These are phyloP conservation scores for Russula earlei DNA, from an alignment of 768 basidiomycete species.

Conservation along the genomic window DNA sequence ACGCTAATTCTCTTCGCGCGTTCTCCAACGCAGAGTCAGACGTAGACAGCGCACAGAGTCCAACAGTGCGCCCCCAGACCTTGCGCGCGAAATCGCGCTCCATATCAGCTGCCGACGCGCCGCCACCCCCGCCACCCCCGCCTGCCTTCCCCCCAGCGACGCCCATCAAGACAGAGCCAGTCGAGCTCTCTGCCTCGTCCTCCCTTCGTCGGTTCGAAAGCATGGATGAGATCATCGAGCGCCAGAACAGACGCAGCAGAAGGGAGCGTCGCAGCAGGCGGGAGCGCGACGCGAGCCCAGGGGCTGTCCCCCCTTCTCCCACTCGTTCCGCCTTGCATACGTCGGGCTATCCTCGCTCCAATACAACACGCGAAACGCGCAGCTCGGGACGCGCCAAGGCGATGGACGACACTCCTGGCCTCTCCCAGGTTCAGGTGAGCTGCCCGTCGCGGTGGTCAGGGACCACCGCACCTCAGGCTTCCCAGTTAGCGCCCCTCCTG, in stretches of 20 bases:
- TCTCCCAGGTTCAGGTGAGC: conserved; percentile 17
- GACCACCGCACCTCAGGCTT: too few species aligned
- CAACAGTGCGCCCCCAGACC: conserved; percentile 19
- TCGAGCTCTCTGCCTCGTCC: conserved; percentile 33
- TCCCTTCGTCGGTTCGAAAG: conserved; percentile 54
- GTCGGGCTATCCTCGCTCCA: conserved; percentile 37
- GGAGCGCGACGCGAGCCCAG: conserved; percentile 33
- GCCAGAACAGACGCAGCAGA: conserved; percentile 48
- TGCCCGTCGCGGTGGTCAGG: background rate
- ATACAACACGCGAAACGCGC: conserved; percentile 30
- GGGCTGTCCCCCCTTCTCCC: conserved; percentile 1
- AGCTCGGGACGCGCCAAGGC: conserved; percentile 31
- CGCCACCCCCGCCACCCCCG: conserved; percentile 15
- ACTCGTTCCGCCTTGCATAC: conserved; percentile 35
- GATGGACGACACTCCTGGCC: conserved; percentile 2
- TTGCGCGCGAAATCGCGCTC: conserved; percentile 27
- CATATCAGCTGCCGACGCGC: conserved; percentile 38
- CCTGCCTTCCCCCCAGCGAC: conserved; percentile 37
- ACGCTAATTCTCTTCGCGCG: conserved; percentile 38
- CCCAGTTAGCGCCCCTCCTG: too few species aligned
- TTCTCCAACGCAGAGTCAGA: conserved; percentile 31
- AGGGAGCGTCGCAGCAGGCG: conserved; percentile 41
- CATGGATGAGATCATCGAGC: conserved; percentile 72
- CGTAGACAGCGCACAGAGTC: conserved; percentile 22
- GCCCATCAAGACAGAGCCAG: conserved; percentile 55